Percentiles rank a stretch among this genome's conserved stretches.
Evolutionary conservation across 768 basidiomycete genomes (phyloP).

Genomic region (Candolleomyces efflorescens): DNA sequence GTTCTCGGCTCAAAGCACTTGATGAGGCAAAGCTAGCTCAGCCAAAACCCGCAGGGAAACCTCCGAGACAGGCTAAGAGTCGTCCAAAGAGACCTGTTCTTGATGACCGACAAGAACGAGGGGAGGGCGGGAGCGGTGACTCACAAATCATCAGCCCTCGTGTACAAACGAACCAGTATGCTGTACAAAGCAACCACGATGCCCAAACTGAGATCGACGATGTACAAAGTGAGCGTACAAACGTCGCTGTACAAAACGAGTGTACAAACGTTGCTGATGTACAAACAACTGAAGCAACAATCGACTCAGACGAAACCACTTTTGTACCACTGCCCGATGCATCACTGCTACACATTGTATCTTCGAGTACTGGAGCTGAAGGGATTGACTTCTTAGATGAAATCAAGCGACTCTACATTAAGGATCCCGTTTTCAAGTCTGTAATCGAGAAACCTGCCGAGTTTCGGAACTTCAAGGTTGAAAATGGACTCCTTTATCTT

Average conservation of each 20-base stretch:
- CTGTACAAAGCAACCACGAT: too few species aligned
- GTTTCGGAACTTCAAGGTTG: slow-evolving; percentile 17
- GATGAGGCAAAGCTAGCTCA: too few species aligned
- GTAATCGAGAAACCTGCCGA: slow-evolving; percentile 13
- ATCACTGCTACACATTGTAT: neutral
- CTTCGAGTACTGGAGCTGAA: neutral
- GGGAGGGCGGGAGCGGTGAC: too few species aligned
- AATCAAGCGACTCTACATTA: slow-evolving; percentile 8
- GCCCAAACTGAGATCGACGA: too few species aligned
- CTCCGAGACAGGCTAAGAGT: neutral
- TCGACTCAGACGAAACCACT: neutral
- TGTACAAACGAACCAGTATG: too few species aligned
- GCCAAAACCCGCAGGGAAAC: neutral
- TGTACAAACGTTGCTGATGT: neutral
- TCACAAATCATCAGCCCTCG: too few species aligned
- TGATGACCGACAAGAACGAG: too few species aligned
- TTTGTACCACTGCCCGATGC: too few species aligned
- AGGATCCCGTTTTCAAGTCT: slow-evolving; percentile 15
- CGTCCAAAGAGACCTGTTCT: too few species aligned
- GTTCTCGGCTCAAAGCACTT: neutral
- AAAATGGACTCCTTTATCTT: slow-evolving; percentile 17
- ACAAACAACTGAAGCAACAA: too few species aligned
- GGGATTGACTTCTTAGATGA: slow-evolving; percentile 9
- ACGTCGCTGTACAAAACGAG: too few species aligned
- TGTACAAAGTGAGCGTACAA: too few species aligned